These are phyloP conservation scores for Trypanosoma avium DNA, from an alignment of 208 protist genomes.

Conservation along the genomic window DNA sequence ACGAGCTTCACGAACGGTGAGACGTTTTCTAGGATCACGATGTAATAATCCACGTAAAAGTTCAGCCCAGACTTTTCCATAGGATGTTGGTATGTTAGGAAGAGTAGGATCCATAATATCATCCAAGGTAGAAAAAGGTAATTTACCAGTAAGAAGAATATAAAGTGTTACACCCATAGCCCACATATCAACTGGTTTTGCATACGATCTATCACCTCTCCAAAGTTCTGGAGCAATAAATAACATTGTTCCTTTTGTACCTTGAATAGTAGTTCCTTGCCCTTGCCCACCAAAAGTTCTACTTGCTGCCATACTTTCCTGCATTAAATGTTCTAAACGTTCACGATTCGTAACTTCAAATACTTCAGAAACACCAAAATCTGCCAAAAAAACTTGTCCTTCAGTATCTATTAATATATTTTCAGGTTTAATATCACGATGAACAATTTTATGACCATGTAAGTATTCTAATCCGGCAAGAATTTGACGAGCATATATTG, in stretches of 20 bases:
- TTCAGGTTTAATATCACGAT: conserved; percentile 71
- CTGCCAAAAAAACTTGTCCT: conserved; percentile 32
- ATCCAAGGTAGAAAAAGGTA: conserved; percentile 27
- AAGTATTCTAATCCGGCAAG: conserved; percentile 41
- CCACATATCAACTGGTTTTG: conserved; percentile 35
- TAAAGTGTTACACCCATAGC: conserved; percentile 34
- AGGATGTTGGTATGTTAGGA: conserved; percentile 29
- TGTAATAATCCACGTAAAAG: conserved; percentile 42
- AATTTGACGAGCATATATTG: conserved; percentile 43
- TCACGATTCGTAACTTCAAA: conserved; percentile 47
- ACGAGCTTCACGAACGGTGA: conserved; percentile 37
- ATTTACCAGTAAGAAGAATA: conserved; percentile 32
- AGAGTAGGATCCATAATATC: conserved; percentile 27
- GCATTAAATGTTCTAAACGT: conserved; percentile 45
- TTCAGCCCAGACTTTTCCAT: conserved; percentile 35
- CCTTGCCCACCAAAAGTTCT: neutral
- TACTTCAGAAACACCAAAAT: conserved; percentile 62
- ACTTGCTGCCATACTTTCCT: conserved; percentile 45
- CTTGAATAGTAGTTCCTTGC: conserved; percentile 17
- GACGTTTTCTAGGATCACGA: conserved; percentile 23
- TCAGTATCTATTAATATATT: conserved; percentile 50
- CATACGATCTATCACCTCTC: conserved; percentile 25
- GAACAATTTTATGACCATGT: conserved; percentile 45
- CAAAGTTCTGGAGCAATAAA: conserved; percentile 37
- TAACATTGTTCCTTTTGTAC: conserved; percentile 31